phyloP scores from a whole-genome alignment of 2,329 filamentous ascomycete genomes.

The Phialophora tarda region DNA sequence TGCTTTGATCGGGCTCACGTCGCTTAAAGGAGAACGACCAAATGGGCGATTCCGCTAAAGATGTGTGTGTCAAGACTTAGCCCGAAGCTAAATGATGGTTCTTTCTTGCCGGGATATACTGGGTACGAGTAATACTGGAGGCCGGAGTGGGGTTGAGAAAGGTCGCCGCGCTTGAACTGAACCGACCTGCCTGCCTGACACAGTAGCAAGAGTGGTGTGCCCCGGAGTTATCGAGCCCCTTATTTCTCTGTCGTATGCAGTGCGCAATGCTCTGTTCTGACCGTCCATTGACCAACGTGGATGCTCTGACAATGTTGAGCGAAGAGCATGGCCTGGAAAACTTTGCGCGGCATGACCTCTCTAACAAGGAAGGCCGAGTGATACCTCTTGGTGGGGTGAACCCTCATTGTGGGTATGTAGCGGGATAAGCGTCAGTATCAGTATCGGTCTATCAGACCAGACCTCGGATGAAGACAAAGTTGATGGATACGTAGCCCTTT shows the following conservation, averaged over 20 bases:
- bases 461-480: constrained; percentile 12
- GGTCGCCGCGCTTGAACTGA: neutral
- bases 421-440: neutral
- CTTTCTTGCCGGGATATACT: neutral
- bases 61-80: constrained; percentile 15
- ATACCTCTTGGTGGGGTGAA: neutral
- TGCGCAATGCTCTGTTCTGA: neutral
- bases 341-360: neutral
- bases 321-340: neutral
- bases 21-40: constrained; percentile 15
- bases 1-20: constrained; percentile 26
- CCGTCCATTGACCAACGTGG: neutral
- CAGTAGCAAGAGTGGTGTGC: neutral
- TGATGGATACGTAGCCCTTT: constrained; percentile 3
- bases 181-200: neutral
- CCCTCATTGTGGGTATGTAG: neutral
- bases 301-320: neutral
- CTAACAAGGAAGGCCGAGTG: neutral
- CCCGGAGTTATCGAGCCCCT: neutral
- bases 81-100: constrained; percentile 15
- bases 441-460: neutral
- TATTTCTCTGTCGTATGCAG: neutral
- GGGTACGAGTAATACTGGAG: neutral
- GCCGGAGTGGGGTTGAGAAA: neutral
- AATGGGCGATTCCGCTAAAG: constrained; percentile 19